Evolutionary conservation across 2,329 filamentous ascomycete species (phyloP).

Genomic region (Epichloe uncinata): DNA sequence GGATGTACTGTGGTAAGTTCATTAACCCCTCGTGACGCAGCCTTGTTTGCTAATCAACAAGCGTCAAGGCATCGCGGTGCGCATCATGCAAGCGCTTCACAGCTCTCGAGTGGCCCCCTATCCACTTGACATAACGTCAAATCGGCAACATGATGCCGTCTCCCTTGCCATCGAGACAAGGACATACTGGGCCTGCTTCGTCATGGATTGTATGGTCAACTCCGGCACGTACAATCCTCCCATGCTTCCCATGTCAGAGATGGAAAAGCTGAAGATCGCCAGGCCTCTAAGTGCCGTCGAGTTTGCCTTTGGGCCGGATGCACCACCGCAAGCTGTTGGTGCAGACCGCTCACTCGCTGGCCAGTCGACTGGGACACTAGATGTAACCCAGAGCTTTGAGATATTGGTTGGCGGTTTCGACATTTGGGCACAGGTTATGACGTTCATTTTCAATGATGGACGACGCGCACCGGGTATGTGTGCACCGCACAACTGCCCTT

Average conservation of each 20-base stretch:
- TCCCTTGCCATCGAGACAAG: constrained; percentile 22
- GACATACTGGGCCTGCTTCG: constrained; percentile 32
- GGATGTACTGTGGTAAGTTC: constrained; percentile 24
- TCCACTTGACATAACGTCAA: constrained; percentile 13
- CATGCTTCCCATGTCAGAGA: constrained; percentile 22
- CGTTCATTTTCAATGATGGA: constrained; percentile 29
- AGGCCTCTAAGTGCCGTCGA: constrained; percentile 22
- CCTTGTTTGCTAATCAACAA: background rate
- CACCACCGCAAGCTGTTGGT: constrained; percentile 3
- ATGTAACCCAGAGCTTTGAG: constrained; percentile 18
- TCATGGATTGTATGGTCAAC: constrained; percentile 31
- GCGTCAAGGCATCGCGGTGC: constrained; percentile 21
- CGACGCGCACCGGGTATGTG: constrained; percentile 26
- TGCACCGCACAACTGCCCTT: constrained; percentile 24
- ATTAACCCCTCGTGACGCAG: no score
- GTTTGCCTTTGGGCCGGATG: constrained; percentile 24
- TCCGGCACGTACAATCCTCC: constrained; percentile 26
- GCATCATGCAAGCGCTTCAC: constrained; percentile 25
- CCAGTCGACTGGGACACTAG: constrained; percentile 9
- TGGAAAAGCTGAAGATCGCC: constrained; percentile 20
- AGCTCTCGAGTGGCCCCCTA: constrained; percentile 16
- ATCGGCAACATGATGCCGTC: constrained; percentile 10
- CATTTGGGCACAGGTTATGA: constrained; percentile 28
- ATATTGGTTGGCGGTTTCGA: constrained; percentile 29
- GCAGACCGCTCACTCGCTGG: constrained; percentile 2